phyloP scores from a whole-genome alignment of 2,329 filamentous ascomycete species.

The Leptographium flavum region DNA sequence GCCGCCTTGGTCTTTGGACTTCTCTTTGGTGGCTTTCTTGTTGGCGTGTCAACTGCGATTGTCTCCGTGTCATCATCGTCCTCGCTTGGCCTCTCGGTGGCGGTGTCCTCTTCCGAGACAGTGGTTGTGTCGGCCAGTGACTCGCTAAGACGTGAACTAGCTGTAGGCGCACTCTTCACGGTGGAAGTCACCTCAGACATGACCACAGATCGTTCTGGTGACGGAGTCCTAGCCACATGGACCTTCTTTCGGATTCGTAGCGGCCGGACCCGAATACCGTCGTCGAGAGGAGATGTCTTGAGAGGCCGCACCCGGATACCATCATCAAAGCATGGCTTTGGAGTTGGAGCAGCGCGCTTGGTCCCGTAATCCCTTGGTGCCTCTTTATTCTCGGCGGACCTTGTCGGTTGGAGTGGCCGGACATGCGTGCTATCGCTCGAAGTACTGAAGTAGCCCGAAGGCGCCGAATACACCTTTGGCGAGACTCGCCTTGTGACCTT shows the following conservation, averaged over 20 bases:
- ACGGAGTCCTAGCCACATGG: neutral
- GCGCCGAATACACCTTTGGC: neutral
- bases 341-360: neutral
- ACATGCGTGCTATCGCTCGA: slow-evolving; percentile 22
- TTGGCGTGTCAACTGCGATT: slow-evolving; percentile 15
- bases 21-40: slow-evolving; percentile 8
- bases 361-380: neutral
- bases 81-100: neutral
- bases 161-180: slow-evolving; percentile 5
- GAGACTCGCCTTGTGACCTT: slow-evolving; percentile 9
- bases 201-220: neutral
- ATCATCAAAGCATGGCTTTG: slow-evolving; percentile 8
- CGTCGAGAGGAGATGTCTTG: neutral
- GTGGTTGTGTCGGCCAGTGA: neutral
- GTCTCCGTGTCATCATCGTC: slow-evolving; percentile 10
- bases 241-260: neutral
- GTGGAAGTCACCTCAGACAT: neutral
- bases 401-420: slow-evolving; percentile 16
- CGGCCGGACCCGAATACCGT: neutral
- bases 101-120: slow-evolving; percentile 10
- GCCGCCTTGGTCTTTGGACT: neutral
- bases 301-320: slow-evolving; percentile 2
- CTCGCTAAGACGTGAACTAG: neutral
- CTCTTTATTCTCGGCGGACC: slow-evolving; percentile 2
- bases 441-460: slow-evolving; percentile 13